Evolutionary conservation across 2,329 filamentous ascomycete genomes (phyloP).

Genomic region (Akanthomyces uredinophilus): DNA sequence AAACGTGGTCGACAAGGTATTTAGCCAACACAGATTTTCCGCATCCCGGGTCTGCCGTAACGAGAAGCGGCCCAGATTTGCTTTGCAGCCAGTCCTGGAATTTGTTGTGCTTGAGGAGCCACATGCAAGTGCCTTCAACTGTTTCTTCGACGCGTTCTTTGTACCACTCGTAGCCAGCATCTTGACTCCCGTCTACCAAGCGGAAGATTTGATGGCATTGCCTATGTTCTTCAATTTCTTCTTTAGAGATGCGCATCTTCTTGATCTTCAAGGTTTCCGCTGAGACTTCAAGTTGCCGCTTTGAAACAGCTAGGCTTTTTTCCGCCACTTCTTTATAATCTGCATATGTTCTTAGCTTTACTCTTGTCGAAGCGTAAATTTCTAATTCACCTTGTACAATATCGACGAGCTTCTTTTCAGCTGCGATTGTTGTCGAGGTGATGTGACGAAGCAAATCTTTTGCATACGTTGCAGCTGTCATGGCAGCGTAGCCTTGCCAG

Average conservation of each 20-base stretch:
- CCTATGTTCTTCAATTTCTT: neutral
- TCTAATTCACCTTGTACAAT: neutral
- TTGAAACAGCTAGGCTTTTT: neutral
- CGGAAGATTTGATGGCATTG: conserved; percentile 17
- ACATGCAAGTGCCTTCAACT: conserved; percentile 27
- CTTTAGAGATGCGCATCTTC: no score
- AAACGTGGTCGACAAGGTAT: conserved; percentile 26
- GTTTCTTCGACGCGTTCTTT: conserved; percentile 24
- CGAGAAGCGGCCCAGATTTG: conserved; percentile 26
- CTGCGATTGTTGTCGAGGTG: neutral
- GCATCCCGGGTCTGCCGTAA: conserved; percentile 36
- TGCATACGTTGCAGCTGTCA: conserved; percentile 21
- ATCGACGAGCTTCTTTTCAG: neutral
- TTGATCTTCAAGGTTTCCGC: no score
- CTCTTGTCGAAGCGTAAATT: neutral
- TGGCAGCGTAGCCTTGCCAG: conserved; percentile 19
- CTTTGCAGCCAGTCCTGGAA: conserved; percentile 26
- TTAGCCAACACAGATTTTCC: conserved; percentile 35
- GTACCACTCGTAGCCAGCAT: conserved; percentile 26
- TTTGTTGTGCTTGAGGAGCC: conserved; percentile 27
- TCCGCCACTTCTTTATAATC: neutral
- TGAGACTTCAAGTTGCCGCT: neutral
- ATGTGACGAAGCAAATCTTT: conserved; percentile 15
- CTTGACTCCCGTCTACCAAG: conserved; percentile 5
- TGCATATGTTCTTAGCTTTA: no score